A percentile compares a stretch with the other conserved stretches of the same genome.
phyloP scores from a whole-genome alignment of 371 early-diverging fungal genomes.

The Mucor racemosus region DNA sequence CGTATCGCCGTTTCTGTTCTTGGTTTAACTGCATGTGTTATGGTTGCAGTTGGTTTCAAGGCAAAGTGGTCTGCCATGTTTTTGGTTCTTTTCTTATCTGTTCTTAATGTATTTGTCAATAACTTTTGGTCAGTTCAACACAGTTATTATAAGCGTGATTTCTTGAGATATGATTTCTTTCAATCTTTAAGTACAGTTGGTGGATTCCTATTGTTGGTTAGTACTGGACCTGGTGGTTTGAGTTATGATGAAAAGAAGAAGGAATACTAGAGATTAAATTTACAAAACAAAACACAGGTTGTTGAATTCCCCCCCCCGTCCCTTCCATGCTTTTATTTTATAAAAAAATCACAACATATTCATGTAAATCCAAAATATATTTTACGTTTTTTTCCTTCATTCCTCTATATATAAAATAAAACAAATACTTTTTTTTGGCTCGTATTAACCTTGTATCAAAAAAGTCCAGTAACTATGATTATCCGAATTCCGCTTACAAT shows the following conservation, averaged over 20 bases:
- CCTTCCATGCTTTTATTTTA: background rate
- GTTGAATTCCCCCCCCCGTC: background rate
- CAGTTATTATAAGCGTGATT: slow-evolving; percentile 82
- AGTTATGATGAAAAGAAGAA: slow-evolving; percentile 98
- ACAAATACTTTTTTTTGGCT: background rate
- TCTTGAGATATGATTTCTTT: slow-evolving; percentile 98
- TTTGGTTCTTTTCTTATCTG: slow-evolving; percentile 83
- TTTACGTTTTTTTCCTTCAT: background rate
- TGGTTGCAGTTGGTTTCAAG: slow-evolving; percentile 97
- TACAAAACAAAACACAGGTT: background rate
- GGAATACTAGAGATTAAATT: slow-evolving; percentile 62
- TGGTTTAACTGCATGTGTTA: slow-evolving; percentile 85
- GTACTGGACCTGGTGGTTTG: slow-evolving; percentile 90
- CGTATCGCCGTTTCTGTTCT: slow-evolving; percentile 75
- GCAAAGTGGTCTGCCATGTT: slow-evolving; percentile 95
- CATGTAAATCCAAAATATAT: slow-evolving; percentile 4
- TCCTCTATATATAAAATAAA: background rate
- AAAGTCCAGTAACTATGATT: background rate
- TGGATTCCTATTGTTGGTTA: slow-evolving; percentile 90
- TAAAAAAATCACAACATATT: background rate
- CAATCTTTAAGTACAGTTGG: slow-evolving; percentile 96
- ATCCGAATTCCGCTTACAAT: background rate
- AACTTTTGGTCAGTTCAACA: slow-evolving; percentile 96
- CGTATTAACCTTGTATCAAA: background rate
- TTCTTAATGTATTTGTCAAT: slow-evolving; percentile 91